phyloP scores from a whole-genome alignment of 2,329 filamentous ascomycete species.

The Chlorencoelia australis region DNA sequence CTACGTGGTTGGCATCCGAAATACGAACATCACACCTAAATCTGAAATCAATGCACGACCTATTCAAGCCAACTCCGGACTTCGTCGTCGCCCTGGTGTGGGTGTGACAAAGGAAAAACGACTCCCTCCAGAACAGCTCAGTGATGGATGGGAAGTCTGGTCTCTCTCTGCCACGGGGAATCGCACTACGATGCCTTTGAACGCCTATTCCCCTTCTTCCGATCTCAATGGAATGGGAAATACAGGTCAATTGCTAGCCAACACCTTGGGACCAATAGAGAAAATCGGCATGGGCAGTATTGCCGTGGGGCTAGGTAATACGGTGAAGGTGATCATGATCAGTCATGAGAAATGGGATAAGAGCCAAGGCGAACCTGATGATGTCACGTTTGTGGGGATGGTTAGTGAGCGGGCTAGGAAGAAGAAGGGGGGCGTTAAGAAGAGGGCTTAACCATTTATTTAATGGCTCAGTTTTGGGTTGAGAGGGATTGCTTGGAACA shows the following conservation, averaged over 20 bases:
- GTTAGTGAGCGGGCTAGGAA: conserved; percentile 10
- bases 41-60: background rate
- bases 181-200: conserved; percentile 10
- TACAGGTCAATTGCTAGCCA: conserved; percentile 49
- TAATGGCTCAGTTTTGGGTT: too few species aligned
- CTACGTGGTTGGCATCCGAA: conserved; percentile 53
- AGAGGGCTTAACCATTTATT: too few species aligned
- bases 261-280: conserved; percentile 53
- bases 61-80: conserved; percentile 1
- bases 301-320: conserved; percentile 62
- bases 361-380: conserved; percentile 12
- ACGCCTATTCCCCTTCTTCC: background rate
- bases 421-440: conserved; percentile 10
- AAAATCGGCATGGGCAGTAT: conserved; percentile 54
- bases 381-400: conserved; percentile 21
- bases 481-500: too few species aligned
- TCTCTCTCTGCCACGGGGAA: conserved; percentile 36
- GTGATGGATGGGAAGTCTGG: conserved; percentile 42
- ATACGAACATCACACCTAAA: conserved; percentile 25
- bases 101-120: background rate
- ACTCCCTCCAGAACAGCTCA: background rate
- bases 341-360: conserved; percentile 54
- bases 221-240: background rate
- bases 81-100: conserved; percentile 13
- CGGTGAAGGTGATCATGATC: conserved; percentile 59